These are phyloP conservation scores for Lanzia echinophila DNA, from an alignment of 2,329 filamentous ascomycete species.

Conservation along the genomic window DNA sequence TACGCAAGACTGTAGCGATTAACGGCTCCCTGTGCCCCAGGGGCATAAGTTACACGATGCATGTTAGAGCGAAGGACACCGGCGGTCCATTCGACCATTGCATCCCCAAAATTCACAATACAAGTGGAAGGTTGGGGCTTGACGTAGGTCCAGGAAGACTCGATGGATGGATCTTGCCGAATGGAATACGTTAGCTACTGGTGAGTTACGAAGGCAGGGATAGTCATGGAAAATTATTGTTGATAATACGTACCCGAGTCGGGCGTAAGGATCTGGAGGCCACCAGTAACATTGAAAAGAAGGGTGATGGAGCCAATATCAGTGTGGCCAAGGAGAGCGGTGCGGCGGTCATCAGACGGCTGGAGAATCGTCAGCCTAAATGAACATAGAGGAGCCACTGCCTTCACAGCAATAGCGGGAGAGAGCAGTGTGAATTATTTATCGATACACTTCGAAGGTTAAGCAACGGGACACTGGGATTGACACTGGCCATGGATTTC, in stretches of 20 bases:
- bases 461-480: neutral
- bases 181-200: neutral
- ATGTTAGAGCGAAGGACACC: slow-evolving; percentile 24
- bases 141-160: slow-evolving; percentile 30
- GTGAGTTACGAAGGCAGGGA: no score
- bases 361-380: slow-evolving; percentile 23
- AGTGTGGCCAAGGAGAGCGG: slow-evolving; percentile 46
- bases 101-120: slow-evolving; percentile 32
- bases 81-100: slow-evolving; percentile 26
- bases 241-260: slow-evolving; percentile 23
- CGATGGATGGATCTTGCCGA: slow-evolving; percentile 23
- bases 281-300: slow-evolving; percentile 42
- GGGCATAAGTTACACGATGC: slow-evolving; percentile 26
- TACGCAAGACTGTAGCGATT: slow-evolving; percentile 45
- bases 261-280: slow-evolving; percentile 29
- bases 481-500: neutral
- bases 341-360: slow-evolving; percentile 35
- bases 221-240: no score
- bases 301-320: slow-evolving; percentile 51
- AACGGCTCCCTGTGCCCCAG: slow-evolving; percentile 12
- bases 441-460: neutral
- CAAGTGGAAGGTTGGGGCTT: slow-evolving; percentile 27
- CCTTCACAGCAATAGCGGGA: neutral
- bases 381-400: neutral
- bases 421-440: neutral